Evolutionary conservation across 2,329 filamentous ascomycete genomes (phyloP).

Genomic region (Botryotinia calthae): DNA sequence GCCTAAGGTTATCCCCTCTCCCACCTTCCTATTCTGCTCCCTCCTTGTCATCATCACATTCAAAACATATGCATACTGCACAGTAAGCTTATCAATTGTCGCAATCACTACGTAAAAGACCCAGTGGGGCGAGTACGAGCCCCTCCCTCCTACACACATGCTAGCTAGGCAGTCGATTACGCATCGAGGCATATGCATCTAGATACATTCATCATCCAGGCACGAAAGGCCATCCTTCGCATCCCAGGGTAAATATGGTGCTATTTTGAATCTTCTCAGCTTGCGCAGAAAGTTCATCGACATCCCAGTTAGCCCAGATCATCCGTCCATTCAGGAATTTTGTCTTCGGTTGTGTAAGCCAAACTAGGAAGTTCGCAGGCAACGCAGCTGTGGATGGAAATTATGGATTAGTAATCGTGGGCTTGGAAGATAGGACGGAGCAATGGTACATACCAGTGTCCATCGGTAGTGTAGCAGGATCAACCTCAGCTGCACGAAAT

Average conservation of each 20-base stretch:
- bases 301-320: conserved; percentile 51
- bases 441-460: background rate
- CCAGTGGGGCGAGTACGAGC: no score
- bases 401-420: no score
- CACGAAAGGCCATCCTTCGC: background rate
- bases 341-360: conserved; percentile 41
- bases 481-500: background rate
- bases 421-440: background rate
- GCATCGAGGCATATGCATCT: no score
- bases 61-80: no score
- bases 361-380: conserved; percentile 27
- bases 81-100: no score
- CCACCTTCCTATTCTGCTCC: no score
- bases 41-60: no score
- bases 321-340: conserved; percentile 46
- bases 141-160: no score
- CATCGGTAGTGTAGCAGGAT: background rate
- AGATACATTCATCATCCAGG: conserved; percentile 1
- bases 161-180: no score
- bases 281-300: conserved; percentile 46
- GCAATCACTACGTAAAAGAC: no score
- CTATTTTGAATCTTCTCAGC: conserved; percentile 22
- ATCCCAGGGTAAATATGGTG: background rate
- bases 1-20: no score
- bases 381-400: conserved; percentile 22